phyloP scores from a whole-genome alignment of 768 basidiomycete genomes.

The Lentinula sp. region DNA sequence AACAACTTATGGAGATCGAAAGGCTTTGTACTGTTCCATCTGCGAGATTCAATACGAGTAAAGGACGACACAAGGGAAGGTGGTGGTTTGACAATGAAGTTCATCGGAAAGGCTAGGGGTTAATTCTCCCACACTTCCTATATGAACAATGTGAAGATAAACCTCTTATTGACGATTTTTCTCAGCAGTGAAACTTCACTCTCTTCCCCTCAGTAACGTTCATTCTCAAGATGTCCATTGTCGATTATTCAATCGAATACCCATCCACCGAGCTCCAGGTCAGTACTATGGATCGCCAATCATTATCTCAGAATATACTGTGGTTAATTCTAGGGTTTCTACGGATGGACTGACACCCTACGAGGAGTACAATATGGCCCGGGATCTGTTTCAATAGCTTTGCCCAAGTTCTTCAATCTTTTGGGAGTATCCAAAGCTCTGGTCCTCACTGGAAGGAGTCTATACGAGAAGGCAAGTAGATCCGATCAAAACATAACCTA shows the following conservation, averaged over 20 bases:
- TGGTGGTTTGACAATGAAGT: background rate
- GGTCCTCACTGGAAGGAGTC: slow-evolving; percentile 65
- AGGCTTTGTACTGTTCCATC: background rate
- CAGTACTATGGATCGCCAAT: background rate
- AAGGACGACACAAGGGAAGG: background rate
- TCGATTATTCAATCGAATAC: background rate
- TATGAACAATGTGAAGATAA: background rate
- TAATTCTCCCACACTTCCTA: background rate
- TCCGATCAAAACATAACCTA: background rate
- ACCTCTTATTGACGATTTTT: background rate
- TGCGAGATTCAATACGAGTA: background rate
- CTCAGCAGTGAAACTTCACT: background rate
- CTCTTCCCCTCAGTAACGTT: background rate
- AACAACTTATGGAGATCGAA: slow-evolving; percentile 18
- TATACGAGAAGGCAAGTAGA: slow-evolving; percentile 53
- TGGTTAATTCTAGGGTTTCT: slow-evolving; percentile 38
- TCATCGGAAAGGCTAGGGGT: background rate
- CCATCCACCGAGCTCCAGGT: slow-evolving; percentile 3
- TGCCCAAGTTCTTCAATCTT: slow-evolving; percentile 52
- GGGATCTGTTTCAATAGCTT: slow-evolving; percentile 52
- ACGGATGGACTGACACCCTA: slow-evolving; percentile 62
- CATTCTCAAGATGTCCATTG: background rate
- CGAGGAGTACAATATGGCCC: slow-evolving; percentile 71
- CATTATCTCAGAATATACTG: background rate
- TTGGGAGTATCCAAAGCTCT: slow-evolving; percentile 60